These are phyloP conservation scores for Aspergillus ustus DNA, from an alignment of 2,329 filamentous ascomycete species.

Conservation along the genomic window DNA sequence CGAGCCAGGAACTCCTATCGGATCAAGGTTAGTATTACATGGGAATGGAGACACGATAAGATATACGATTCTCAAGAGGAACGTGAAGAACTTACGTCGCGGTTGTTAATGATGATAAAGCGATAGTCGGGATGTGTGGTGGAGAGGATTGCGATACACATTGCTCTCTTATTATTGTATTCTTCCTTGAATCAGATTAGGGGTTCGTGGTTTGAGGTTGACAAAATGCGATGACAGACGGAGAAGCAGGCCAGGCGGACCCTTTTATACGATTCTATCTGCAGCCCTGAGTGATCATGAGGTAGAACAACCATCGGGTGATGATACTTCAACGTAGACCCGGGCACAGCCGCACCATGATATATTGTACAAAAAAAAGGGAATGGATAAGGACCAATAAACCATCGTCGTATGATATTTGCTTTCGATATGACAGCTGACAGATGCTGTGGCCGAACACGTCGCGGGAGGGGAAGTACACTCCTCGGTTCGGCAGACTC, in stretches of 20 bases:
- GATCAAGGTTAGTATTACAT: background rate
- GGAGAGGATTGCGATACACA: constrained; percentile 19
- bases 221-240: background rate
- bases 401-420: background rate
- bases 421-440: background rate
- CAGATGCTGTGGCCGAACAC: background rate
- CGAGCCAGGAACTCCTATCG: constrained; percentile 61
- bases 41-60: background rate
- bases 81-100: constrained; percentile 4
- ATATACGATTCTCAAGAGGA: background rate
- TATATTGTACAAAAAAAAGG: background rate
- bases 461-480: too few relatives aligned
- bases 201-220: background rate
- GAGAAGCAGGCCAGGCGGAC: background rate
- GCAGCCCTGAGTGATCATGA: background rate
- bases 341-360: background rate
- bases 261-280: background rate
- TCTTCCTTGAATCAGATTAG: background rate
- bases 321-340: background rate
- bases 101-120: constrained; percentile 18
- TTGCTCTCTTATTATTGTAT: background rate
- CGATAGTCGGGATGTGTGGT: constrained; percentile 18
- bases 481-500: background rate
- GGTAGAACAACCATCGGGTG: background rate
- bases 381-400: background rate